Base-by-base conservation (phyloP, 148 eudicot genomes). In the Vaccinium vitisidaea region DNA sequence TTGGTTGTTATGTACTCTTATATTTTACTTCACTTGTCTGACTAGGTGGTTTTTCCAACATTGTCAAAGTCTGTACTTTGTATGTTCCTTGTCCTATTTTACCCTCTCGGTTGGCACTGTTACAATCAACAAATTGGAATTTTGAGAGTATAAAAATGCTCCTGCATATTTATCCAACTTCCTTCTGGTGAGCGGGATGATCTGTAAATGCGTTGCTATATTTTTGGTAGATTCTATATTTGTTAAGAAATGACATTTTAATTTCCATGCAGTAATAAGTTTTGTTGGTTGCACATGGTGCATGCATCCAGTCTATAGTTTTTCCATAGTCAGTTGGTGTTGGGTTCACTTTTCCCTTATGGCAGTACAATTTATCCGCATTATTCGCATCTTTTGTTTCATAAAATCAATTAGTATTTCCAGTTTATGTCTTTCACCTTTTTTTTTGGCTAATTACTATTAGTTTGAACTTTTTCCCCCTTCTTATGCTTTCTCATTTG, bases 391-490 rank as follows among this genome's bases (percentile, higher is more conserved):
- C 61, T 36, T 36, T 59, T 56, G 67, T 27, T 79, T 54, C 65
- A 15, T 18, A 8, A 4, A 80, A 58, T 63, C 1, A 5, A 14
- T 27, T 80, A 56, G n/a, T 75, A 32, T 53, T 50, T 59, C 46
- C 32, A 53, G 48, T 79, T 77, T 14, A 19, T 79, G 32, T 12
- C 58, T 27, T 55, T 18, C 79, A 3, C 36, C 27, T 9, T 81
- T 43, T 81, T 43, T 18, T 79, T 12, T 8, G 53, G 53, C 53
- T 50, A 50, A 7, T 50, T 6, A 49, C 7, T 49, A 49, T 25
- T 58, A 19, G 55, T 67, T 80, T 85, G 75, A 80, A 69, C 61
- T 71, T 78, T 15, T 79, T n/a, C 59, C 53, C 7, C 30, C 23
- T 56, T 30, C 6, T 16, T 13, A 80, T 70, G 73, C 2, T 82